Base-by-base conservation (phyloP, 2,329 filamentous ascomycete genomes). In the Cercospora citrullina region DNA sequence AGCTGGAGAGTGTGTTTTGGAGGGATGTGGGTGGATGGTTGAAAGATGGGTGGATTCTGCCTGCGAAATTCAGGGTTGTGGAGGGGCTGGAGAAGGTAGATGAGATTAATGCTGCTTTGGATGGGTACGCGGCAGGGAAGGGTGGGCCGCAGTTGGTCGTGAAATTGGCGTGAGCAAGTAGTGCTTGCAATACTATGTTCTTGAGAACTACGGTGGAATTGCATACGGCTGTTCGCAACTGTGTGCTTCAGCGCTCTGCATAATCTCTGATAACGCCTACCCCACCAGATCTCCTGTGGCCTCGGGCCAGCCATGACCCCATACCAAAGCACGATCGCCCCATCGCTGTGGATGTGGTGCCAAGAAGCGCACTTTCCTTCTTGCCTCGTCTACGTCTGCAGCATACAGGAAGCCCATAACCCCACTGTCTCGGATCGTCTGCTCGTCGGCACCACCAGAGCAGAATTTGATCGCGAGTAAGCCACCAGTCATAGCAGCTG, bases 391-490 rank as follows among this genome's bases (percentile, higher is more conserved):
- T 4, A 98, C 92, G 69, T 97, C 92, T 0, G 92, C 90, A 16
- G 98, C 91, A 76, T 97, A 97, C 31, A 97, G 86, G 76, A 96
- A 99, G 0, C 95, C 95, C 86, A 96, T 91, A 31, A 98, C 89
- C 65, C 90, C 91, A 7, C 93, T 89, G 73, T 94, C 90, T 12
- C 92, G 87, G 55, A 98, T 89, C 1, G 87, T 86, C 59, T 92
- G 89, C 6, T 90, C 86, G 0, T 86, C 82, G 69, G 95, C 93
- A 58, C 87, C 89, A 0, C 76, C 76, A 87, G 80, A 2, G 87
- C 85, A 57, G 91, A 93, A 76, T 79, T 96, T 93, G 63, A 99
- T 89, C 0, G 94, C 93, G 8, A 98, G 82, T 0, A 96, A 86
- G 77, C 90, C 91, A 76, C 96, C 93, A 70, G 92, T 87, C 80